Percentiles rank a stretch among this genome's conserved stretches.
These are phyloP conservation scores for Hemisphaericaspora xylofermentans DNA, from an alignment of 1,139 yeast species.

Conservation along the genomic window DNA sequence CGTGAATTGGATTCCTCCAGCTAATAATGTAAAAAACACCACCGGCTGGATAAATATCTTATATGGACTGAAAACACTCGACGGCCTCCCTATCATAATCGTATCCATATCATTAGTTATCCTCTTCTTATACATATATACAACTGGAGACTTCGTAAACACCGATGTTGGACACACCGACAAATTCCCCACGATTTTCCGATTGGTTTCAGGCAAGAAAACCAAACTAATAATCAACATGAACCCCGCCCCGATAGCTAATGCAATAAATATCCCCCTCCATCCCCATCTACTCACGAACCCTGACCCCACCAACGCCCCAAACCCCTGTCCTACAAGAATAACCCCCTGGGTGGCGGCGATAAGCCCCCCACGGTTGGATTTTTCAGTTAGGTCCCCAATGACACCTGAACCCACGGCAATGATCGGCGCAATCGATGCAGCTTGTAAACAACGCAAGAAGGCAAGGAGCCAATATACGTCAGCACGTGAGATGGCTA, in stretches of 20 bases:
- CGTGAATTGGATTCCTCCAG: conserved; percentile 62
- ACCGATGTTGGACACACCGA: conserved; percentile 45
- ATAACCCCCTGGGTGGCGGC: conserved; percentile 66
- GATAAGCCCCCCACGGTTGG: conserved; percentile 62
- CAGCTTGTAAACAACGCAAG: conserved; percentile 62
- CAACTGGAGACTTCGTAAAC: conserved; percentile 44
- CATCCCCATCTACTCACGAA: conserved; percentile 61
- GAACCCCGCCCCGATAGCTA: conserved; percentile 58
- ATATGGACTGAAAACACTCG: conserved; percentile 47
- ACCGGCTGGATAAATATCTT: conserved; percentile 34
- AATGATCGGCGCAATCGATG: conserved; percentile 68
- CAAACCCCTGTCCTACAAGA: conserved; percentile 70
- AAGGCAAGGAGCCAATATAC: conserved; percentile 28
- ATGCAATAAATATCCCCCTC: conserved; percentile 76
- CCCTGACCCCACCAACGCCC: conserved; percentile 74
- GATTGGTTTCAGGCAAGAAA: conserved; percentile 68
- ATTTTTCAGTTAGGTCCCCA: conserved; percentile 63
- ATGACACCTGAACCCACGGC: conserved; percentile 66
- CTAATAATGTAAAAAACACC: conserved; percentile 35
- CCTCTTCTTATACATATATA: conserved; percentile 20
- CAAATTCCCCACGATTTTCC: conserved; percentile 69
- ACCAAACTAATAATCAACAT: conserved; percentile 37
- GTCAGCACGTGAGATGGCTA: conserved; percentile 25
- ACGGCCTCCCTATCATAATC: conserved; percentile 22
- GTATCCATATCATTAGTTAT: conserved; percentile 17